Conservation (phyloP, 495 filamentous ascomycete species). For the Amphirosellinia nigrospora region DNA sequence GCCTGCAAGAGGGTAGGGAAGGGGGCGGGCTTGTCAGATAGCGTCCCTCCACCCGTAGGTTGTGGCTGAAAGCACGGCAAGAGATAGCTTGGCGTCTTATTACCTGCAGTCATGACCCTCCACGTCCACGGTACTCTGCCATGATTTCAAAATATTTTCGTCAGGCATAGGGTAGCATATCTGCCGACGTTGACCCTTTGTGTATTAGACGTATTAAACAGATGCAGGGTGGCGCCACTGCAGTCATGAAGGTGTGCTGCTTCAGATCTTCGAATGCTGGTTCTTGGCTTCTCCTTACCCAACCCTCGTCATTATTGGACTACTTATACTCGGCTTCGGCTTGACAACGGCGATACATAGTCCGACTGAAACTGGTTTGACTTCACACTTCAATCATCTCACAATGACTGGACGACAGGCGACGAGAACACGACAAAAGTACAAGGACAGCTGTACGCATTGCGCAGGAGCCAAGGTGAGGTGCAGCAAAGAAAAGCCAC, state of each 20-base stretch:
- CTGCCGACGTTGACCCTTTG: constrained; percentile 20
- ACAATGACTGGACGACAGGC: constrained; percentile 29
- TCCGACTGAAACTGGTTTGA: constrained; percentile 6
- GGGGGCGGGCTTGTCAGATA: constrained; percentile 19
- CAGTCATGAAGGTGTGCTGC: constrained; percentile 21
- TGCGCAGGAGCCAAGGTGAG: constrained; percentile 29
- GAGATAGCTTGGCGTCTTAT: constrained; percentile 20
- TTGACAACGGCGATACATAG: constrained; percentile 15
- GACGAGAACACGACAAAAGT: constrained; percentile 30
- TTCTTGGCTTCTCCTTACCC: constrained; percentile 8
- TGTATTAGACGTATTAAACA: constrained; percentile 22
- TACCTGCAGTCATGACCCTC: constrained; percentile 23
- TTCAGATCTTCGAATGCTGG: constrained; percentile 1
- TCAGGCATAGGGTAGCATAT: constrained; percentile 18
- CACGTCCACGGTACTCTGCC: constrained; percentile 21
- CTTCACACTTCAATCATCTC: constrained; percentile 18
- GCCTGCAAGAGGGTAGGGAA: constrained; percentile 7
- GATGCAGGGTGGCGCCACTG: constrained; percentile 27
- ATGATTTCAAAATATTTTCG: constrained; percentile 22
- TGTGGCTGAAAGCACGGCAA: constrained; percentile 26
- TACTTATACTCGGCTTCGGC: constrained; percentile 27
- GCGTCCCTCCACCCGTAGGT: constrained; percentile 19
- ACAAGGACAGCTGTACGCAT: constrained; percentile 31
- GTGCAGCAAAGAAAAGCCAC: constrained; percentile 29
- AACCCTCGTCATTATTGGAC: constrained; percentile 22